A percentile compares a stretch with the other conserved stretches of the same genome.
These are phyloP conservation scores for Flaveria trinervia DNA, from an alignment of 129 eudicot species.

Conservation along the genomic window DNA sequence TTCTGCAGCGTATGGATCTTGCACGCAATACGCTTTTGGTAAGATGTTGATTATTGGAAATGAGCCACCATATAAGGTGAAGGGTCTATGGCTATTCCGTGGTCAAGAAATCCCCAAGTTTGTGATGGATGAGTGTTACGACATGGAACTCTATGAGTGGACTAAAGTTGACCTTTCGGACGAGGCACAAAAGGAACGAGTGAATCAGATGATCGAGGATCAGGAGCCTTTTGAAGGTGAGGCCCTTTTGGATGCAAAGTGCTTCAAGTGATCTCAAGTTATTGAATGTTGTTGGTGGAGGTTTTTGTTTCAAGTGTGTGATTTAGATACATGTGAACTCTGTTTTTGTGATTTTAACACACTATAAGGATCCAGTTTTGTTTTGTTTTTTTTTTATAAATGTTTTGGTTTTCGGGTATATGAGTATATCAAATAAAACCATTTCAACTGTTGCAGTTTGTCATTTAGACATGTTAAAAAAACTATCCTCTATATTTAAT, in stretches of 20 bases:
- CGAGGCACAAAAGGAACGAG: conserved; percentile 80
- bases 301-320: conserved; percentile 18
- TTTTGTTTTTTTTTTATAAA: conserved; percentile 12
- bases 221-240: conserved; percentile 79
- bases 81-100: conserved; percentile 89
- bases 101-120: conserved; percentile 78
- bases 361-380: conserved; percentile 15
- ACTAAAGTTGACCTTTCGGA: conserved; percentile 66
- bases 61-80: conserved; percentile 74
- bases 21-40: conserved; percentile 92
- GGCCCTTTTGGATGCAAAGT: conserved; percentile 74
- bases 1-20: conserved; percentile 91
- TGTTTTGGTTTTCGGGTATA: conserved; percentile 27
- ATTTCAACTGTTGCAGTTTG: conserved; percentile 14
- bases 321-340: conserved; percentile 27
- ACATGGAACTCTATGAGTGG: conserved; percentile 87
- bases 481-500: too few species aligned
- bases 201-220: conserved; percentile 67
- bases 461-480: too few species aligned
- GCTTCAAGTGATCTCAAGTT: conserved; percentile 50
- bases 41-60: conserved; percentile 84
- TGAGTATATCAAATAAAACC: conserved; percentile 30
- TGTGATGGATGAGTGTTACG: conserved; percentile 72
- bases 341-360: conserved; percentile 14
- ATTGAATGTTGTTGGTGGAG: conserved; percentile 3